These are phyloP conservation scores for Pichia sp. DNA, from an alignment of 1,139 yeast genomes.

Conservation along the genomic window DNA sequence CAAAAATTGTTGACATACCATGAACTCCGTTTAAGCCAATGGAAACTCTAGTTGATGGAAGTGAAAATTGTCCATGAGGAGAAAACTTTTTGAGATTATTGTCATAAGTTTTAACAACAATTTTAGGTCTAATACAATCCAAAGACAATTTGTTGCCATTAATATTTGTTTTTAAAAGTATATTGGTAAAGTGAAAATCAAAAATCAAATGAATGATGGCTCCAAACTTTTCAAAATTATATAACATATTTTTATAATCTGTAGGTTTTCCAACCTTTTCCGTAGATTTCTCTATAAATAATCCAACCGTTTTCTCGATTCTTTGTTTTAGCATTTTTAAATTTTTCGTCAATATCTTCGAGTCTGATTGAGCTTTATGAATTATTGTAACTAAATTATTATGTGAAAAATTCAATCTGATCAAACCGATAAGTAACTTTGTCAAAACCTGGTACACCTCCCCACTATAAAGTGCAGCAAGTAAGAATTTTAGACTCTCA, in stretches of 20 bases:
- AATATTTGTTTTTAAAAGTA: not conserved
- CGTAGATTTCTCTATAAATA: not conserved
- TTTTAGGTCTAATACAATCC: constrained; percentile 14
- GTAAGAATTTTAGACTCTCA: constrained; percentile 10
- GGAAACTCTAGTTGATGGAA: constrained; percentile 39
- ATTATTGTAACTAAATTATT: constrained; percentile 17
- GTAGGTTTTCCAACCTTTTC: not conserved
- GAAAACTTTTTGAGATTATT: constrained; percentile 20
- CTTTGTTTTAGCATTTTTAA: constrained; percentile 2
- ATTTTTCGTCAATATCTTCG: not conserved
- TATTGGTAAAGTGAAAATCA: constrained; percentile 4
- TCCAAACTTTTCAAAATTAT: not conserved
- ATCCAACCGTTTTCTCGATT: not conserved
- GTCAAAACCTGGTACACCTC: constrained; percentile 7
- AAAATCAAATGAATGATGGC: constrained; percentile 4
- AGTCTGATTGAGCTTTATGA: constrained; percentile 15
- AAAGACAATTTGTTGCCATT: constrained; percentile 14
- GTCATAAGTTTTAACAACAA: constrained; percentile 20
- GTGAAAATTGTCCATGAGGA: constrained; percentile 34
- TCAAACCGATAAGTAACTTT: constrained; percentile 14
- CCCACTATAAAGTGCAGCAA: constrained; percentile 1
- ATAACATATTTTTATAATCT: too few species aligned
- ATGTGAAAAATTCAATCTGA: constrained; percentile 21
- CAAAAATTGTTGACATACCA: constrained; percentile 31
- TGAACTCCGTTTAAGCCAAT: constrained; percentile 22